Conservation (phyloP, 2,329 filamentous ascomycete species). For the Alternaria burnsii region DNA sequence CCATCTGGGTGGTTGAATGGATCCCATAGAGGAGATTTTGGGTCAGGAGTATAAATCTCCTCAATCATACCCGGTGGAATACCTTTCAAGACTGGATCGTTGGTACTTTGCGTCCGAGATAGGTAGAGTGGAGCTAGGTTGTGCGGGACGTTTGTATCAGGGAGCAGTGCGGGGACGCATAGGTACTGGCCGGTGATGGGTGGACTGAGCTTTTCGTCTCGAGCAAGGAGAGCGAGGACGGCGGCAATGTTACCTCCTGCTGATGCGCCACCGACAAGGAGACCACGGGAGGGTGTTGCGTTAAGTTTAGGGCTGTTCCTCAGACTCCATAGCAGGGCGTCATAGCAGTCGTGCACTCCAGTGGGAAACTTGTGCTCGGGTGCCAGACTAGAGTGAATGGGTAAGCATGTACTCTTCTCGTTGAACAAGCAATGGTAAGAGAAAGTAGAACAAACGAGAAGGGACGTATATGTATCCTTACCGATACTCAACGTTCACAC, state of each 20-base stretch:
- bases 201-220: constrained; percentile 53
- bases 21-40: constrained; percentile 39
- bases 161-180: constrained; percentile 57
- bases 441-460: neutral
- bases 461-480: constrained; percentile 8
- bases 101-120: constrained; percentile 43
- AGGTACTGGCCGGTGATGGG: constrained; percentile 58
- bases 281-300: constrained; percentile 56
- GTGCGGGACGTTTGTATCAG: constrained; percentile 52
- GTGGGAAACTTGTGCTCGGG: constrained; percentile 62
- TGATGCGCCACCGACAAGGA: constrained; percentile 61
- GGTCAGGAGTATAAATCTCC: constrained; percentile 38
- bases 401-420: neutral
- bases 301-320: constrained; percentile 41
- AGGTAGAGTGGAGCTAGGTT: constrained; percentile 52
- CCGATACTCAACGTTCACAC: constrained; percentile 62
- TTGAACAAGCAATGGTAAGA: neutral
- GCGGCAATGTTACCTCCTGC: constrained; percentile 64
- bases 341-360: constrained; percentile 59
- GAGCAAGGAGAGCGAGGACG: constrained; percentile 56
- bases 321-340: constrained; percentile 56
- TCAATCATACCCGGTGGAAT: constrained; percentile 22
- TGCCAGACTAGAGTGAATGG: constrained; percentile 50
- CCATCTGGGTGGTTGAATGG: constrained; percentile 45
- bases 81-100: constrained; percentile 36